phyloP scores from a whole-genome alignment of 2,329 filamentous ascomycete species.

The Trichothecium roseum region DNA sequence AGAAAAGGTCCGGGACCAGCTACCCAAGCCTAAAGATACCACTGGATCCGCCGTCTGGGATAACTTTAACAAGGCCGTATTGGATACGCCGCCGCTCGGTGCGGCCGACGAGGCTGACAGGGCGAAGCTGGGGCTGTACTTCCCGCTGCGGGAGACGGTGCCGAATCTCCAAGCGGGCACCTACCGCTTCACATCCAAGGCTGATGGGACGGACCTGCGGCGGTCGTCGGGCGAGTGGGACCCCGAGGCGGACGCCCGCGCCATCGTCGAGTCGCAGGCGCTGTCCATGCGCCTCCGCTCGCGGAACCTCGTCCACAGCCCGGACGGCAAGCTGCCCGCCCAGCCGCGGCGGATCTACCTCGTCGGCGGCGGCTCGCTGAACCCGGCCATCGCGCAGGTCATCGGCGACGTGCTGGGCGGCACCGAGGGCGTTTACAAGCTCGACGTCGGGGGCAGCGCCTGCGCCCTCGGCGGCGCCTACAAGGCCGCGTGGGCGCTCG shows the following conservation, averaged over 20 bases:
- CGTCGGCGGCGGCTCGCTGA: conserved; percentile 83
- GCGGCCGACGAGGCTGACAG: conserved; percentile 40
- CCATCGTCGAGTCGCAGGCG: conserved; percentile 90
- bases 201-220: conserved; percentile 41
- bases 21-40: conserved; percentile 41
- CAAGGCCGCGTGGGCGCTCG: conserved; percentile 89
- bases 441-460: conserved; percentile 91
- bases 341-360: conserved; percentile 89
- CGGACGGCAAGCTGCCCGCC: conserved; percentile 50
- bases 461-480: conserved; percentile 91
- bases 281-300: conserved; percentile 83
- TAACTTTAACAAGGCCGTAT: conserved; percentile 65
- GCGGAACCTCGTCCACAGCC: conserved; percentile 56
- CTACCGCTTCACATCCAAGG: conserved; percentile 64
- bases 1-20: conserved; percentile 75
- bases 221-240: conserved; percentile 28
- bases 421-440: conserved; percentile 79
- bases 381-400: conserved; percentile 77
- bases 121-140: conserved; percentile 90
- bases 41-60: conserved; percentile 54
- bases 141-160: conserved; percentile 89
- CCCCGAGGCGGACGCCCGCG: conserved; percentile 64
- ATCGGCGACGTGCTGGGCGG: conserved; percentile 84
- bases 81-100: conserved; percentile 59
- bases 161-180: conserved; percentile 80